These are phyloP conservation scores for Penicillium sclerotiorum DNA, from an alignment of 2,329 filamentous ascomycete genomes.

Conservation along the genomic window DNA sequence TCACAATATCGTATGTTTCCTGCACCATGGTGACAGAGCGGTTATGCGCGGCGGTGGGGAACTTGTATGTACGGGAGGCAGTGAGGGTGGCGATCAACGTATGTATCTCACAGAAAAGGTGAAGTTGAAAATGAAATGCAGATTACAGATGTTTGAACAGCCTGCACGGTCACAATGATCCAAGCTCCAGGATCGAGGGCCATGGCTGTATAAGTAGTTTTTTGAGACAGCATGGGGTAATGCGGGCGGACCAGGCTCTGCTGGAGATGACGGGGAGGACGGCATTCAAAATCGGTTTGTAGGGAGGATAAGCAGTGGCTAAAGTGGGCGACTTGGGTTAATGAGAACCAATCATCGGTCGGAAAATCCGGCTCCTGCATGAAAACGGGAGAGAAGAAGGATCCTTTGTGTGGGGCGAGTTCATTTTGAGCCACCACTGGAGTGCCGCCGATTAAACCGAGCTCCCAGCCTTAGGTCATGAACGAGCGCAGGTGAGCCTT, in stretches of 20 bases:
- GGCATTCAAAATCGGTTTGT: constrained; percentile 40
- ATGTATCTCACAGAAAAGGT: not conserved
- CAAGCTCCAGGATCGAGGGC: constrained; percentile 15
- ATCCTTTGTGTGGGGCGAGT: constrained; percentile 23
- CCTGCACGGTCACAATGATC: constrained; percentile 11
- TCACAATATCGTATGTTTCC: constrained; percentile 70
- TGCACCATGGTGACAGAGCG: constrained; percentile 31
- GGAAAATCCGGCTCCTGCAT: not conserved
- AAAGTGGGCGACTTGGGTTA: constrained; percentile 11
- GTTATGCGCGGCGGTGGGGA: not conserved
- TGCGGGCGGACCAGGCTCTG: constrained; percentile 9
- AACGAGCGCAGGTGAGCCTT: not conserved
- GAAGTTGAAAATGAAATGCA: not conserved
- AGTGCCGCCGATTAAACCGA: constrained; percentile 35
- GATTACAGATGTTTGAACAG: not conserved
- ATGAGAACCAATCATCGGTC: constrained; percentile 3
- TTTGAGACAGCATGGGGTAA: constrained; percentile 20
- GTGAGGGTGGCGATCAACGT: not conserved
- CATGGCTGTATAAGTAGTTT: constrained; percentile 34
- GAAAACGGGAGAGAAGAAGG: not conserved
- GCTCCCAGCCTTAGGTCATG: constrained; percentile 11
- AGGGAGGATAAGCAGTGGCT: constrained; percentile 22
- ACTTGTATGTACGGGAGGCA: constrained; percentile 1
- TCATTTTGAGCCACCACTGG: constrained; percentile 1
- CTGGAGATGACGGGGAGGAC: constrained; percentile 28